Evolutionary conservation across 345 rosid genomes (phyloP).

Genomic region (Carallia pectinifolia): DNA sequence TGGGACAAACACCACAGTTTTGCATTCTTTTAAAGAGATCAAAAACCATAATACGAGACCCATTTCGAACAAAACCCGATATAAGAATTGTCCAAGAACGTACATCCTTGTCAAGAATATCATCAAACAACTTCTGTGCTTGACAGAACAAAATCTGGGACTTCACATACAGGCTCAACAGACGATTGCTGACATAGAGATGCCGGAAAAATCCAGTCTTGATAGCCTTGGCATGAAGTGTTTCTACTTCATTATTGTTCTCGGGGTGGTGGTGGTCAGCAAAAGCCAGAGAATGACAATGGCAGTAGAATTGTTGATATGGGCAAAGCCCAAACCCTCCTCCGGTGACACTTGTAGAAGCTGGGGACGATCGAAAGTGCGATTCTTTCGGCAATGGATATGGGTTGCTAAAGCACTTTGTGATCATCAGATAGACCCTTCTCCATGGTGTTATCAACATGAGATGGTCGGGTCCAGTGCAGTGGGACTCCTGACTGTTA

Average conservation of each 20-base stretch:
- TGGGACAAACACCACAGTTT: slow-evolving; percentile 35
- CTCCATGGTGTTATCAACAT: background rate
- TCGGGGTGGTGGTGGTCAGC: background rate
- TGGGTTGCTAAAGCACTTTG: background rate
- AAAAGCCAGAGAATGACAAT: background rate
- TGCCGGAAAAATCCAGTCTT: slow-evolving; percentile 12
- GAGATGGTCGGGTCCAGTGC: too few species aligned
- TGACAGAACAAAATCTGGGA: background rate
- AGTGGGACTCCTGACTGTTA: too few species aligned
- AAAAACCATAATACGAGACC: slow-evolving; percentile 25
- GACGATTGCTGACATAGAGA: slow-evolving; percentile 7
- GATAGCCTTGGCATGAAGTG: slow-evolving; percentile 15
- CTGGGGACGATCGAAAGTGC: background rate
- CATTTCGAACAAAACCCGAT: slow-evolving; percentile 35
- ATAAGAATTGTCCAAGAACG: slow-evolving; percentile 47
- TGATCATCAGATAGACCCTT: background rate
- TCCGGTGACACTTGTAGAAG: background rate
- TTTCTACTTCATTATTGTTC: background rate
- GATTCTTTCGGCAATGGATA: background rate
- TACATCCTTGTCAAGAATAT: slow-evolving; percentile 22
- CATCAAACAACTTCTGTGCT: slow-evolving; percentile 24
- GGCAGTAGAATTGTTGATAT: background rate
- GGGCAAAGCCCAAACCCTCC: background rate
- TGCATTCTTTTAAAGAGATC: slow-evolving; percentile 39
- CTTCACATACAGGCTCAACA: slow-evolving; percentile 7